Base-by-base conservation (phyloP, 2,329 filamentous ascomycete genomes). In the Atkinsonella texensis region DNA sequence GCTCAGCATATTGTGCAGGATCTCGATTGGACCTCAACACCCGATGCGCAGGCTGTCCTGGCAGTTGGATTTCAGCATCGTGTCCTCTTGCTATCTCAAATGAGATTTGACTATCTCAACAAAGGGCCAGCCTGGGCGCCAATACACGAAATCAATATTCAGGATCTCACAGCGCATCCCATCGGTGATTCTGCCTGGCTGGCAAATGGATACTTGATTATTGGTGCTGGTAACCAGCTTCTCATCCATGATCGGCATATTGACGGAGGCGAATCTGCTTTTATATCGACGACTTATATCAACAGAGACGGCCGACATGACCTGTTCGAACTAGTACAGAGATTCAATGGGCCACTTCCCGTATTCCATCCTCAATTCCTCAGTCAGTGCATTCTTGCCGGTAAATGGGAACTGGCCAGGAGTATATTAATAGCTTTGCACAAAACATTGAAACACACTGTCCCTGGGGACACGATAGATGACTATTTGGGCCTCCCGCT, bases 171-270 rank as follows among this genome's bases (percentile, higher is more conserved):
- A 12, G 87, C 89, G 31, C 88, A 95, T 65, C 87, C 89, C 0
- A 95, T 96, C 48, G 90, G 89, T 2, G 90, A 96, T 64, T 94
- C 89, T 1, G 88, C 88, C 15, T 98, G 93, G 93, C 72, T 96
- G 12, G 81, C 83, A 31, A 84, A 87, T 60, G 91, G 90, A 0
- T 83, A 90, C 60, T 75, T 98, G 12, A 84, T 95, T 6, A 83
- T 97, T 52, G 90, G 89, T 1, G 83, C 89, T 8, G 93, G 93
- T 0, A 95, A 95, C 62, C 90, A 96, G 63, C 74, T 98, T 12
- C 90, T 95, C 64, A 75, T 95, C 7, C 84, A 90, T 62, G 86
- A 88, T 59, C 81, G 90, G 54, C 74, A 80, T n/a, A 80, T 95
- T 23, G 77, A 84, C 51, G 72, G 79, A 6, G 76, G 77, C 0